Evolutionary conservation across 257 asterid species (phyloP).

Genomic region (Plantago elongata): DNA sequence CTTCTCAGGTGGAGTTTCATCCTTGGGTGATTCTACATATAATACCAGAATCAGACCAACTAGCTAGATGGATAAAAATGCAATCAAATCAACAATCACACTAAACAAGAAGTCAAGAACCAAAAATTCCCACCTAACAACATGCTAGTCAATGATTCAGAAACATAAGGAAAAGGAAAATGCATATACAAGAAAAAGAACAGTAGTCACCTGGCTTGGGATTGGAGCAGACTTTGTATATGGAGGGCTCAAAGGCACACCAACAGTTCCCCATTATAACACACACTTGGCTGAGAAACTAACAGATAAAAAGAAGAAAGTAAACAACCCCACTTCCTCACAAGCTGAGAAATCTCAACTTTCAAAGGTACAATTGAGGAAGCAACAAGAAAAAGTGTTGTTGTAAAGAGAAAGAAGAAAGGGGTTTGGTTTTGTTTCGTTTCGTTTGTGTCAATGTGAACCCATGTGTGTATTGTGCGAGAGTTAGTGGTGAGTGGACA

Average conservation of each 20-base stretch:
- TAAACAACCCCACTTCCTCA: slow-evolving; percentile 21
- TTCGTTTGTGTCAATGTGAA: slow-evolving; percentile 5
- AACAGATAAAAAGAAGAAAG: slow-evolving; percentile 13
- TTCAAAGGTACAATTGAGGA: neutral
- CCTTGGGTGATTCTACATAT: slow-evolving; percentile 48
- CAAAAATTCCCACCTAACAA: neutral
- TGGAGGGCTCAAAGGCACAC: slow-evolving; percentile 45
- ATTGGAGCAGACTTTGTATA: slow-evolving; percentile 52
- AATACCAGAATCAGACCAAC: neutral
- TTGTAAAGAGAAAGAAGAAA: slow-evolving; percentile 3
- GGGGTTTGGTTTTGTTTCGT: too few relatives aligned
- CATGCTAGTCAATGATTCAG: too few relatives aligned
- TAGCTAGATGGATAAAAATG: too few relatives aligned
- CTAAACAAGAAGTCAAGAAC: neutral
- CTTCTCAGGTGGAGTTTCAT: slow-evolving; percentile 32
- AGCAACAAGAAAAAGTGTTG: neutral
- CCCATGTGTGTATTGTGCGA: slow-evolving; percentile 5
- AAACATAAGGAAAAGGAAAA: neutral
- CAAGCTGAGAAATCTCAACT: slow-evolving; percentile 7
- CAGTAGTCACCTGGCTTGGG: slow-evolving; percentile 56
- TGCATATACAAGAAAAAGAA: neutral
- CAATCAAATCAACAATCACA: neutral
- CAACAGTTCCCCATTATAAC: slow-evolving; percentile 68
- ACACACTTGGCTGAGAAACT: neutral
- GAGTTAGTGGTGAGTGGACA: slow-evolving; percentile 9